These are phyloP conservation scores for Pittosporum tobira DNA, from an alignment of 129 eudicot genomes.

Conservation along the genomic window DNA sequence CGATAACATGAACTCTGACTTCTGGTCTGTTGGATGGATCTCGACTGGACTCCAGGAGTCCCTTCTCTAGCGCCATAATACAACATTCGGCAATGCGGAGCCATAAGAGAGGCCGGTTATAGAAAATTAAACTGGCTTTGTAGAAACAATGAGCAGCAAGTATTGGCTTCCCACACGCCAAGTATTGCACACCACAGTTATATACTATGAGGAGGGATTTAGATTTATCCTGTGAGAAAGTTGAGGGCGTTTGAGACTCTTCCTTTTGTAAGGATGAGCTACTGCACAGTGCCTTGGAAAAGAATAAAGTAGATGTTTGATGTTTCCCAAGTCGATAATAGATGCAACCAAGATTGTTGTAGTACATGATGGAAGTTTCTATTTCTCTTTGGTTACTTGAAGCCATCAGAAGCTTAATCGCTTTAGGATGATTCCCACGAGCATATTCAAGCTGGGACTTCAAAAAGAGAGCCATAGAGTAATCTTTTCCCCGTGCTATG, in stretches of 20 bases:
- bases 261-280: conserved; percentile 49
- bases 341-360: conserved; percentile 89
- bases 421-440: conserved; percentile 69
- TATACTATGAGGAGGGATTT: conserved; percentile 65
- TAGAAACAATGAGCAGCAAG: conserved; percentile 73
- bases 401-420: conserved; percentile 83
- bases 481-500: conserved; percentile 69
- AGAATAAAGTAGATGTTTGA: conserved; percentile 56
- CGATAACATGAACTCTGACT: conserved; percentile 47
- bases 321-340: conserved; percentile 62
- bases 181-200: conserved; percentile 62
- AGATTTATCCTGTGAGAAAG: conserved; percentile 68
- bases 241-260: conserved; percentile 46
- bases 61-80: conserved; percentile 61
- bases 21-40: conserved; percentile 22
- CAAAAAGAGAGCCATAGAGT: conserved; percentile 65
- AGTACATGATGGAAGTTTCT: conserved; percentile 54
- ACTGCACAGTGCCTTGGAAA: conserved; percentile 54
- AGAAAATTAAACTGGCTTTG: conserved; percentile 54
- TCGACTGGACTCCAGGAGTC: conserved; percentile 23
- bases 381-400: conserved; percentile 46
- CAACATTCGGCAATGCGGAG: conserved; percentile 89
- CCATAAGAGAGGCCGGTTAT: conserved; percentile 77
- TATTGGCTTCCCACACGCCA: conserved; percentile 74
- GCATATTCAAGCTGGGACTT: conserved; percentile 94